Evolutionary conservation across 2,329 filamentous ascomycete genomes (phyloP), one percentile per base, ranked within the genome.

Genomic region (Cladosporium oxysporum): DNA sequence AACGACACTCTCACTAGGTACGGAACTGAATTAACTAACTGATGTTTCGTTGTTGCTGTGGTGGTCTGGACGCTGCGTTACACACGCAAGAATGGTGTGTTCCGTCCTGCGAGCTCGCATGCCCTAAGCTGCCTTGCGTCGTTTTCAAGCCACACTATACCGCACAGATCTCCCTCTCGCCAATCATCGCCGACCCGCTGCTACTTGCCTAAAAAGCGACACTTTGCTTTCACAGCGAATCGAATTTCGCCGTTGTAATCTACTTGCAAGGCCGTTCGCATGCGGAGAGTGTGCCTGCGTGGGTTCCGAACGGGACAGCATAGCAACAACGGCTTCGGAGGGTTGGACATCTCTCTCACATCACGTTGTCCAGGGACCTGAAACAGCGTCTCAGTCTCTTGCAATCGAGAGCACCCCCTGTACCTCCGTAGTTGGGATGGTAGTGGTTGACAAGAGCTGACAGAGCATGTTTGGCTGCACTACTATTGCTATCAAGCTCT

Each of bases 161-260:
- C 21, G 60, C 60, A 55, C 61, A 63, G 61, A 63, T 63, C 61
- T 57, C 33, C 23, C 12, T 2, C 50, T 29, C 31, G 60, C 60
- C 60, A 63, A 63, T 63, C 60, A 63, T 31, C 53, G 11, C 11
- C 53, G 29, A 58, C 16, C 33, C 26, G 33, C 53, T 53, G 41
- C 41, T 21, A 47, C 41, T 47, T 23, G 21, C n/a, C n/a, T 10
- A 33, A 14, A 33, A 12, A 29, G 52, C 29, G 33, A 28, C n/a
- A 41, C 33, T 33, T 26, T 58, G 21, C 55, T 41, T 29, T 58
- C 4, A 33, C 31, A 26, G 55, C 31, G 55, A 41, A 58, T 37
- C n/a, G 33, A 58, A 41, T 41, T 58, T 7, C 55, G 23, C 49
- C 23, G 23, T 29, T 53, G 49, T 11, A 53, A 28, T 29, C 28